Conservation (phyloP, 176 grass and related monocot species). For the Eleusine coracana region DNA sequence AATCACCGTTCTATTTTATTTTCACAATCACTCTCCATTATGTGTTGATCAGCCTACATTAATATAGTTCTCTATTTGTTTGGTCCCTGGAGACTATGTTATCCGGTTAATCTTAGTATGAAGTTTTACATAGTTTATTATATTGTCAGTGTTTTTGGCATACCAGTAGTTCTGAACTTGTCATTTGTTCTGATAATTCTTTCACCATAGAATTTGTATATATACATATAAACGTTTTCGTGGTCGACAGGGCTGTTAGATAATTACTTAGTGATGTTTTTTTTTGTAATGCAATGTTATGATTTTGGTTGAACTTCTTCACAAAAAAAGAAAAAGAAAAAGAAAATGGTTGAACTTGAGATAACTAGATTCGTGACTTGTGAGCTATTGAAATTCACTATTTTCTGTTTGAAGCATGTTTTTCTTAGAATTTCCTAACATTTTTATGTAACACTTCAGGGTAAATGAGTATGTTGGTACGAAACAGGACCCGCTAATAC, state of each 20-base stretch:
- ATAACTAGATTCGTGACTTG: background rate
- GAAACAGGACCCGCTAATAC: slow-evolving; percentile 82
- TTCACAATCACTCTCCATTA: background rate
- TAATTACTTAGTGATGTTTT: background rate
- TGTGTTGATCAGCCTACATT: background rate
- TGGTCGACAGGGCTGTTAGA: background rate
- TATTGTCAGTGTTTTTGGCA: background rate
- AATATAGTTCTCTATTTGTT: background rate
- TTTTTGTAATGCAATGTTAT: background rate
- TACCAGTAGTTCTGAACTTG: background rate
- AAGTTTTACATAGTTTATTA: background rate
- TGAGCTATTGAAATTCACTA: background rate
- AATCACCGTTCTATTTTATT: background rate
- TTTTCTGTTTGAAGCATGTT: background rate
- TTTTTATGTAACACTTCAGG: slow-evolving; percentile 42
- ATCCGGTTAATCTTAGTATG: background rate
- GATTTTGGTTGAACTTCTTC: background rate
- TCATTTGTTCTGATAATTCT: background rate
- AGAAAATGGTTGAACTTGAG: background rate
- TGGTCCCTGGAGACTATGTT: slow-evolving; percentile 1
- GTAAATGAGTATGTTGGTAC: slow-evolving; percentile 81
- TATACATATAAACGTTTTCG: background rate
- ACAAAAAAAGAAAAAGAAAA: no score
- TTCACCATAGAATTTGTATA: background rate
- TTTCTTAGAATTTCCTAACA: slow-evolving; percentile 32